Conservation (phyloP, 23 red algal genomes). For the Agarophyton chilense region DNA sequence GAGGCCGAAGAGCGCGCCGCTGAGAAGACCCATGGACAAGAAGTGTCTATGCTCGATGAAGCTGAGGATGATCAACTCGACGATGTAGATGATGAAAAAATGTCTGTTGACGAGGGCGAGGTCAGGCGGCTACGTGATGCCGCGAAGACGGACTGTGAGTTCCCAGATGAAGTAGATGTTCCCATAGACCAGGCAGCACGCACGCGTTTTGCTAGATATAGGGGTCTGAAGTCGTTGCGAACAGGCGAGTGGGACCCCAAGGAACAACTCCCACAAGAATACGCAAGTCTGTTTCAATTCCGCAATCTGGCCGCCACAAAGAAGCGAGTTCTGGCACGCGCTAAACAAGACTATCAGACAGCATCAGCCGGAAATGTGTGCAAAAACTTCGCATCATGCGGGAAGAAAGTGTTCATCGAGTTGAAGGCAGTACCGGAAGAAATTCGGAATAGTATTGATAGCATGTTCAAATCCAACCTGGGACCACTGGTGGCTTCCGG, state of each 20-base stretch:
- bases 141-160: conserved; percentile 67
- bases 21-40: conserved; percentile 14
- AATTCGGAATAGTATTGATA: background rate
- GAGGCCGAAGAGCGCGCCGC: conserved; percentile 37
- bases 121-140: conserved; percentile 43
- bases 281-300: conserved; percentile 80
- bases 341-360: conserved; percentile 21
- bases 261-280: conserved; percentile 74
- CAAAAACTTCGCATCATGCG: conserved; percentile 22
- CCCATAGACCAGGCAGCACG: conserved; percentile 82
- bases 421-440: conserved; percentile 42
- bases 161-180: conserved; percentile 98
- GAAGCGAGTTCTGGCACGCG: conserved; percentile 20
- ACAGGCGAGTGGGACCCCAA: conserved; percentile 92
- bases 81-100: conserved; percentile 50
- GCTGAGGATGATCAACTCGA: conserved; percentile 7
- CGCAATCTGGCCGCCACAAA: conserved; percentile 61
- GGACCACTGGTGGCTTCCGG: conserved; percentile 62
- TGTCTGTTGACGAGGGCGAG: conserved; percentile 56
- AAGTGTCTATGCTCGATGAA: conserved; percentile 16
- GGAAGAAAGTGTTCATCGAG: conserved; percentile 40
- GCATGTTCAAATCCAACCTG: background rate
- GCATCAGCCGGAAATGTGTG: background rate
- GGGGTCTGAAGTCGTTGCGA: conserved; percentile 81
- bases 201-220: conserved; percentile 86